phyloP scores from a whole-genome alignment of 345 rosid genomes.

The Atalantia buxifolia region DNA sequence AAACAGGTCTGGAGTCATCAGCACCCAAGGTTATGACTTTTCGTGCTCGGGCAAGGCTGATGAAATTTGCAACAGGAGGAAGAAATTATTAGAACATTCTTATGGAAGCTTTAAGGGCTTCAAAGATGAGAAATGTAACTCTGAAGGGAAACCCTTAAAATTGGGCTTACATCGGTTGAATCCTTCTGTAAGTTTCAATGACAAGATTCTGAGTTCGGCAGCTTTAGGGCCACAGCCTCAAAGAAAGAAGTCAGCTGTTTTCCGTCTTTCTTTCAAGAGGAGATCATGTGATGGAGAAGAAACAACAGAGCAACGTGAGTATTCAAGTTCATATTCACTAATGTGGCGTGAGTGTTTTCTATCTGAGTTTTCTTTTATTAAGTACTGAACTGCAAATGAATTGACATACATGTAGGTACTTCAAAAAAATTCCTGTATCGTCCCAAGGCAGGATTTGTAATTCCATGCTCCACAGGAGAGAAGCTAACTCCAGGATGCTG shows the following conservation, averaged over 20 bases:
- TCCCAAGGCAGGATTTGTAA: conserved; percentile 55
- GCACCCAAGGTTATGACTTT: conserved; percentile 28
- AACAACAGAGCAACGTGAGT: conserved; percentile 46
- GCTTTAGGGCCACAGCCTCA: conserved; percentile 24
- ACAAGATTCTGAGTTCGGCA: conserved; percentile 20
- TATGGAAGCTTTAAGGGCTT: conserved; percentile 42
- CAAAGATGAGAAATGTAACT: conserved; percentile 29
- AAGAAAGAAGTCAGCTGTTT: conserved; percentile 47
- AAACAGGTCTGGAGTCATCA: conserved; percentile 18
- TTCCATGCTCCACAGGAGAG: conserved; percentile 45
- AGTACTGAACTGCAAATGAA: background rate
- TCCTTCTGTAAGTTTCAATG: conserved; percentile 46
- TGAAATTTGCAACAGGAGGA: conserved; percentile 33
- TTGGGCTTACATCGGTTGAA: conserved; percentile 33
- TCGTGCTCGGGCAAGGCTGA: conserved; percentile 32
- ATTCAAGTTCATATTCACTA: background rate
- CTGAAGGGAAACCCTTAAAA: conserved; percentile 25
- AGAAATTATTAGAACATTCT: conserved; percentile 29
- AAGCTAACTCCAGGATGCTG: conserved; percentile 49
- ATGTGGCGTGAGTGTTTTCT: background rate
- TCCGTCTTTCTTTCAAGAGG: conserved; percentile 61
- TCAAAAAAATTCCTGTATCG: conserved; percentile 54
- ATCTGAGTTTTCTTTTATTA: background rate
- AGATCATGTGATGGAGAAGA: conserved; percentile 69
- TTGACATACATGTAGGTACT: conserved; percentile 36